A percentile compares a stretch with the other conserved stretches of the same genome.
These are phyloP conservation scores for Magnaporthales sp. DNA, from an alignment of 2,329 filamentous ascomycete species.

Conservation along the genomic window DNA sequence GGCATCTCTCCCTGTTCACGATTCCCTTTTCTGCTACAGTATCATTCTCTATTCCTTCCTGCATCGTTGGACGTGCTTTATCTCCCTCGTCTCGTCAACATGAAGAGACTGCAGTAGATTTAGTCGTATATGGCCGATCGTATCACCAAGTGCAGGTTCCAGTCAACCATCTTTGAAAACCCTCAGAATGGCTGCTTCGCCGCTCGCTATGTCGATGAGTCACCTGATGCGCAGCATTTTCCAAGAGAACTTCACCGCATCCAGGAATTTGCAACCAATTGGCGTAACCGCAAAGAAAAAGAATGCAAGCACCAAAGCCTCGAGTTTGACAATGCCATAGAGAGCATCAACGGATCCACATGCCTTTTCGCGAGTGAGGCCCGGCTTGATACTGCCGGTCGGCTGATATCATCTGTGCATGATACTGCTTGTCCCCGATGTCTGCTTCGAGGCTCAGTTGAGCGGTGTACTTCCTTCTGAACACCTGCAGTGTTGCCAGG, in stretches of 20 bases:
- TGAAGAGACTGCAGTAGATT: conserved; percentile 39
- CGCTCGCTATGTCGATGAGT: conserved; percentile 31
- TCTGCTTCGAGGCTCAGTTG: conserved; percentile 17
- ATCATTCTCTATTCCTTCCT: conserved; percentile 39
- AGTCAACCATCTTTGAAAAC: conserved; percentile 37
- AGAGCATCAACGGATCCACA: conserved; percentile 17
- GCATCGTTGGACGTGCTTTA: conserved; percentile 46
- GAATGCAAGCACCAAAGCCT: conserved; percentile 23
- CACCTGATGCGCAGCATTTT: conserved; percentile 10
- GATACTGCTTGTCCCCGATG: conserved; percentile 25
- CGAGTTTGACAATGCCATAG: conserved; percentile 22
- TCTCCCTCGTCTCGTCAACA: conserved; percentile 33
- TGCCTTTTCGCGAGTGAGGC: conserved; percentile 19
- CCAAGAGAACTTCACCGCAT: neutral
- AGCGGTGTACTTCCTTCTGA: conserved; percentile 23
- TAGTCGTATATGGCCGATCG: conserved; percentile 39
- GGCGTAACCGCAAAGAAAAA: conserved; percentile 15
- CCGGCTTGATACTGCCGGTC: conserved; percentile 8
- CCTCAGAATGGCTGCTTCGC: conserved; percentile 34
- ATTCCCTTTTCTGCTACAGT: conserved; percentile 40
- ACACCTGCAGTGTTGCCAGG: too few relatives aligned
- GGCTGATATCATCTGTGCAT: conserved; percentile 1
- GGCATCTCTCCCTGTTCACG: conserved; percentile 34
- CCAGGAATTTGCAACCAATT: neutral
- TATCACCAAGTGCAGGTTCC: conserved; percentile 11